Evolutionary conservation across 2,329 filamentous ascomycete genomes (phyloP), one percentile per base, ranked within the genome.

Genomic region (Ophiostoma sp.): DNA sequence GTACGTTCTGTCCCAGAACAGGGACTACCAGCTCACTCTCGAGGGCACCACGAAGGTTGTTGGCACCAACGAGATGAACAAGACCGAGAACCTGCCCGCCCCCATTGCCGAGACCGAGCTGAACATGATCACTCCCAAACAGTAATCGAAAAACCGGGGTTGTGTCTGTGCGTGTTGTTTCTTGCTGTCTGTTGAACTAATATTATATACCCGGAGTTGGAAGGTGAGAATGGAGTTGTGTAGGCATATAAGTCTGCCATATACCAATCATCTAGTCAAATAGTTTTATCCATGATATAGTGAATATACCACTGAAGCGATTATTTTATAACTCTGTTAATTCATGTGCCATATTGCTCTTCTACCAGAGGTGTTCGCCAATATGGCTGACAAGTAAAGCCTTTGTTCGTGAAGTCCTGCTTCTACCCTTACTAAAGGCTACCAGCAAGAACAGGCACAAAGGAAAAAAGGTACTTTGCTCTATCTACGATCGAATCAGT

Each of bases 1-100:
- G 74, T 83, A 80, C 72, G 73, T 75, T 15, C 75, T 83, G 57
- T 80, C 76, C 74, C 74, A 77, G 62, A 80, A 81, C 75, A 76
- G 75, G 41, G 72, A 80, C 69, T 78, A 76, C 73, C 67, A 73
- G 66, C 57, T 72, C 36, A 54, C 54, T 1, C 70, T 72, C 4
- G 72, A 72, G 67, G 72, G 72, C 35, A 73, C 73, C 23, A 57
- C 27, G 31, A 73, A 73, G 66, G 69, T 74, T 17, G 72, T 73
- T 15, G 73, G 70, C 67, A 23, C 54, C 67, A 77, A 72, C 48
- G 72, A 75, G 71, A 39, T 72, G 68, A 77, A 77, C 73, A 72
- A 75, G 71, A 74, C 70, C 62, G 33, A 15, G 67, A 76, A 76
- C 72, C 60, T 72, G 68, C 73, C 75, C 7, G 74, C 74, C 0